Evolutionary conservation across 2,329 filamentous ascomycete species (phyloP).

Genomic region (Cladosporium sp.): DNA sequence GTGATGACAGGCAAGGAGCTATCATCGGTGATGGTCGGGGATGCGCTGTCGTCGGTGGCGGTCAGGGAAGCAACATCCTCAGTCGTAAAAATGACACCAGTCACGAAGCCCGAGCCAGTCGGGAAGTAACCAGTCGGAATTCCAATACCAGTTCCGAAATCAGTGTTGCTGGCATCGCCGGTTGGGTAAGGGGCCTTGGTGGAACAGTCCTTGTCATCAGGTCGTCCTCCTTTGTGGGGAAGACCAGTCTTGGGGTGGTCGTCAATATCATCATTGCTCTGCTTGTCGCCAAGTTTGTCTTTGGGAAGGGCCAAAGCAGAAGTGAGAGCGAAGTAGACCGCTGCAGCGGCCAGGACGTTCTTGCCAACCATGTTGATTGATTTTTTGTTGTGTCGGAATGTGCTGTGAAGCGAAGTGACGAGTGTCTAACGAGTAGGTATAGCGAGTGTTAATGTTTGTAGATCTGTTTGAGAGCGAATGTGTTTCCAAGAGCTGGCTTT

Average conservation of each 20-base stretch:
- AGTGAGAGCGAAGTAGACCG: conserved; percentile 7
- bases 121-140: neutral
- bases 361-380: conserved; percentile 13
- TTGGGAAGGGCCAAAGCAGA: conserved; percentile 15
- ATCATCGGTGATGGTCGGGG: neutral
- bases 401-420: neutral
- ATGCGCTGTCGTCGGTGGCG: neutral
- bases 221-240: neutral
- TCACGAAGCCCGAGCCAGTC: neutral
- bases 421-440: neutral
- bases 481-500: conserved; percentile 8
- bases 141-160: neutral
- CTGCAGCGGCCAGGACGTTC: conserved; percentile 4
- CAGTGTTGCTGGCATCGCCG: neutral
- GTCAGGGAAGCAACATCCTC: neutral
- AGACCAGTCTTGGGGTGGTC: conserved; percentile 7
- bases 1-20: neutral
- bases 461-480: neutral
- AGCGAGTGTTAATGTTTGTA: neutral
- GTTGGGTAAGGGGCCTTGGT: conserved; percentile 7
- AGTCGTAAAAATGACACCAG: neutral
- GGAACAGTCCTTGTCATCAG: conserved; percentile 14
- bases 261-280: neutral
- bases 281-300: neutral
- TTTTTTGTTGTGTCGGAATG: neutral